Conservation (phyloP, 2,329 filamentous ascomycete species). For the Pezicula neosporulosa region DNA sequence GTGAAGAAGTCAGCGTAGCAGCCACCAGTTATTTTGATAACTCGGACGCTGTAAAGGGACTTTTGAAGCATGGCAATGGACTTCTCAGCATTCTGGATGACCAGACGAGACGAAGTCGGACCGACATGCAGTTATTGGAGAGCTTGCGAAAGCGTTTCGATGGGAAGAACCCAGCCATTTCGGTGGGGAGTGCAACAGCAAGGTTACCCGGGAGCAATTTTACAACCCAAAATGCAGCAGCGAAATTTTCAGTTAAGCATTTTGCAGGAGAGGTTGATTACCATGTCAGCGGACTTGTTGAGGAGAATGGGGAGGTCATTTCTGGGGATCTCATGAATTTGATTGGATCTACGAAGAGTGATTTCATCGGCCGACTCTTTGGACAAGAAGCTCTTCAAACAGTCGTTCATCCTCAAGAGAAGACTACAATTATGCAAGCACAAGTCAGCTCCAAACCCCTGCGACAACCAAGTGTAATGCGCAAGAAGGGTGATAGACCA, state of each 20-base stretch:
- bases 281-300: slow-evolving; percentile 77
- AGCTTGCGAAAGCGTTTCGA: slow-evolving; percentile 90
- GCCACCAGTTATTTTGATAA: slow-evolving; percentile 98
- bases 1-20: slow-evolving; percentile 85
- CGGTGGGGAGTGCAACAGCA: slow-evolving; percentile 70
- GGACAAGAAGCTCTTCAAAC: slow-evolving; percentile 95
- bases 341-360: slow-evolving; percentile 81
- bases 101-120: slow-evolving; percentile 85
- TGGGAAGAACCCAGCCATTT: slow-evolving; percentile 87
- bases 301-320: slow-evolving; percentile 95
- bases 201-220: slow-evolving; percentile 88
- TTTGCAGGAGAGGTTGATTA: slow-evolving; percentile 98
- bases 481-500: slow-evolving; percentile 55
- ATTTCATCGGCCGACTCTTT: slow-evolving; percentile 86
- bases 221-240: slow-evolving; percentile 73
- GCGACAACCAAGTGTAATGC: slow-evolving; percentile 88
- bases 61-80: slow-evolving; percentile 90
- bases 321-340: slow-evolving; percentile 95
- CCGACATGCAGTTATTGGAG: slow-evolving; percentile 86
- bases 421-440: slow-evolving; percentile 87
- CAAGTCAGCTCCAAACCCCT: slow-evolving; percentile 94
- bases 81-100: slow-evolving; percentile 93
- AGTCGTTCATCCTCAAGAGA: slow-evolving; percentile 88
- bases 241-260: slow-evolving; percentile 87
- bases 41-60: slow-evolving; percentile 85